Evolutionary conservation across 352 stramenopile genomes (phyloP).

Genomic region (Phytopythium oedochilum): DNA sequence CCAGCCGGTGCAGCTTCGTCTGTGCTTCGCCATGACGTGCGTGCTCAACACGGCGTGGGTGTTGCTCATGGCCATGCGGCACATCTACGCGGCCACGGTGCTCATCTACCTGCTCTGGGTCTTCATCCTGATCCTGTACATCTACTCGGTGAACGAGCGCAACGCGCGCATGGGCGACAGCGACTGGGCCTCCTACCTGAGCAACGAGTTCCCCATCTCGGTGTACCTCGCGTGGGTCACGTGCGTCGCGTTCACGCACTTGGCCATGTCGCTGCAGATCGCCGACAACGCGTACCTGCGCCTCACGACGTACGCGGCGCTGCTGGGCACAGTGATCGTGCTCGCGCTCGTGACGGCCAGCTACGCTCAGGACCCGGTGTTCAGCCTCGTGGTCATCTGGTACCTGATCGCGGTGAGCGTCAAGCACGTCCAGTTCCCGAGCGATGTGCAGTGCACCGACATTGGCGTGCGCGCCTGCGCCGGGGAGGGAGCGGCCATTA

Average conservation of each 20-base stretch:
- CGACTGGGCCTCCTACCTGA: slow-evolving; percentile 68
- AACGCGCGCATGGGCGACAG: slow-evolving; percentile 27
- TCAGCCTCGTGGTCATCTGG: slow-evolving; percentile 61
- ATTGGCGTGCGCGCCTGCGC: slow-evolving; percentile 57
- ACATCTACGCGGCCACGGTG: slow-evolving; percentile 49
- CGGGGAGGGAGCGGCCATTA: slow-evolving; percentile 47
- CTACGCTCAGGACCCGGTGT: slow-evolving; percentile 58
- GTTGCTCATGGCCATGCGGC: slow-evolving; percentile 46
- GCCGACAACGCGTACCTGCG: slow-evolving; percentile 39
- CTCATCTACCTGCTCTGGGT: slow-evolving; percentile 71
- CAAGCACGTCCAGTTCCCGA: slow-evolving; percentile 45
- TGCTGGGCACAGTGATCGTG: slow-evolving; percentile 54
- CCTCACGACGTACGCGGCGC: slow-evolving; percentile 58
- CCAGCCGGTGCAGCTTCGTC: slow-evolving; percentile 53
- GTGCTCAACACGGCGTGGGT: slow-evolving; percentile 67
- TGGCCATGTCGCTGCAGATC: slow-evolving; percentile 67
- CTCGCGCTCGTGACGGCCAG: slow-evolving; percentile 51
- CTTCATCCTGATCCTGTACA: slow-evolving; percentile 66
- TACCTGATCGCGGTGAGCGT: slow-evolving; percentile 60
- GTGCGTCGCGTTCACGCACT: slow-evolving; percentile 50
- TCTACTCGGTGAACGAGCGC: slow-evolving; percentile 77
- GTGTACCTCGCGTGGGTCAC: slow-evolving; percentile 83
- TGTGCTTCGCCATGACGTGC: slow-evolving; percentile 61
- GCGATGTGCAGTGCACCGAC: slow-evolving; percentile 39
- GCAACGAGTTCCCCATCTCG: slow-evolving; percentile 68